Base-by-base conservation (phyloP, 2,329 filamentous ascomycete species). In the Aspergillus luchuensis region DNA sequence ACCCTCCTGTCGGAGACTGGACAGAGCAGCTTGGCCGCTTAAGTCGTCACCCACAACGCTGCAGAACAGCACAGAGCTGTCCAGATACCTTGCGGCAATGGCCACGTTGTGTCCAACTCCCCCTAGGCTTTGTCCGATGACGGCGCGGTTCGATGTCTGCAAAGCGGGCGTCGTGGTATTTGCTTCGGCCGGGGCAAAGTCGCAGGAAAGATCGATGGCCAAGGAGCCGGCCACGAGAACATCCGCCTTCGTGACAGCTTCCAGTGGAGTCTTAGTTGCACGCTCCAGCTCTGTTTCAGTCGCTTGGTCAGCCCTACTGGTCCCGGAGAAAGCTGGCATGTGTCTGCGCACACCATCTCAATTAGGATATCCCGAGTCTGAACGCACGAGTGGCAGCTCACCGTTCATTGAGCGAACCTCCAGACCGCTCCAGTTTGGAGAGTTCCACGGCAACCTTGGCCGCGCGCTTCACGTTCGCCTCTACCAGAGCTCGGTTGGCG, bases 101-200 rank as follows among this genome's bases (percentile, higher is more conserved):
- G 95, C 92, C 48, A 98, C 91, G 70, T 98, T 98, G 71, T 92
- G 89, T 6, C 91, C 95, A 7, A 98, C 95, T 6, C 95, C 95
- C 11, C 95, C 95, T 7, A 97, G 85, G 1, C 90, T 91, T 71
- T 96, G 92, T 38, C 80, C 87, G 65, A 97, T 96, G 13, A 82
- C 80, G 7, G 92, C 87, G 52, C 91, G 91, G 70, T 98, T 98
- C 0, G 94, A 98, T 0, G 92, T 97, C 61, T 93, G 85, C 39
- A 88, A 80, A 56, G 72, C 66, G 62, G 73, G 80, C 61, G 67
- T 67, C 10, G 72, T 67, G 2, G 71, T 62, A 36, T 78, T 73
- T 25, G 73, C 72, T 8, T 74, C 63, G 13, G 81, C 74, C 11
- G 84, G 84, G 25, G 79, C 71, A 71, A 89, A 95, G 74, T 97